Conservation (phyloP, 371 early-diverging fungal species). For the Rhizopus sp. region DNA sequence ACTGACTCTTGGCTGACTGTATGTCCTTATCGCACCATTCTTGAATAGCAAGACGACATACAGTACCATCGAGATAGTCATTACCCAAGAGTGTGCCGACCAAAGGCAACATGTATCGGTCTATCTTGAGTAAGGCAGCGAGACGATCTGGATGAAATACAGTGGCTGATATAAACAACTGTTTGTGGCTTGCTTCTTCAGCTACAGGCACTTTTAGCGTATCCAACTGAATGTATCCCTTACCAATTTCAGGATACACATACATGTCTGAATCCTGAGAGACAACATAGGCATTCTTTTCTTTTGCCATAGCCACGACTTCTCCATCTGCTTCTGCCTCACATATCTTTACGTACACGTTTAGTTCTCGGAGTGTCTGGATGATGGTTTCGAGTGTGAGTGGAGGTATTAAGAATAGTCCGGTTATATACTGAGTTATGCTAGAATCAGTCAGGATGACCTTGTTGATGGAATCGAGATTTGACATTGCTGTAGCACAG, state of each 20-base stretch:
- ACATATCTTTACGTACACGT: constrained; percentile 37
- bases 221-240: constrained; percentile 60
- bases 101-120: constrained; percentile 38
- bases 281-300: constrained; percentile 49
- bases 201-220: constrained; percentile 31
- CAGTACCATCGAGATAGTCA: constrained; percentile 45
- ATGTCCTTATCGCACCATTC: constrained; percentile 35
- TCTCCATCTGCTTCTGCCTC: constrained; percentile 58
- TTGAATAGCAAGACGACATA: constrained; percentile 38
- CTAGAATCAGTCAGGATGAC: neutral
- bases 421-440: neutral
- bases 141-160: constrained; percentile 48
- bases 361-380: constrained; percentile 40
- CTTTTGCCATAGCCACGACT: constrained; percentile 45
- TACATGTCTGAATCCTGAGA: constrained; percentile 66
- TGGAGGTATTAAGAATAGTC: constrained; percentile 57
- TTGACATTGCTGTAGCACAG: constrained; percentile 12
- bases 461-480: constrained; percentile 19
- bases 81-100: constrained; percentile 61
- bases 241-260: constrained; percentile 50
- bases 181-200: constrained; percentile 6
- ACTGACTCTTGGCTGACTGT: constrained; percentile 16
- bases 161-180: constrained; percentile 26
- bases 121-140: constrained; percentile 39
- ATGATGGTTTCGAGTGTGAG: constrained; percentile 54